These are phyloP conservation scores for Calonectria hawksworthii DNA, from an alignment of 2,329 filamentous ascomycete genomes.

Conservation along the genomic window DNA sequence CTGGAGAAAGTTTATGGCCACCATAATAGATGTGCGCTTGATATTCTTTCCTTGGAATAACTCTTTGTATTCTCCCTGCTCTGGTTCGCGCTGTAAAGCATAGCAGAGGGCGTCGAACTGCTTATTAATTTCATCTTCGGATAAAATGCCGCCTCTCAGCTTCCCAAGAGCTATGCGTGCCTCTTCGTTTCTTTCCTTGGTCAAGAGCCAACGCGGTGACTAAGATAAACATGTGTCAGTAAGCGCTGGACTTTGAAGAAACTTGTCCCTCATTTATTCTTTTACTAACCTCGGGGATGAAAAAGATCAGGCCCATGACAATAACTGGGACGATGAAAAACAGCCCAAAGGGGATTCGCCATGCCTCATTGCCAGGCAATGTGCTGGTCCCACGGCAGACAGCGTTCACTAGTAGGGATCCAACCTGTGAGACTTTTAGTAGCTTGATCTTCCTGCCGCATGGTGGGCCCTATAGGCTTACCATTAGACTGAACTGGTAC, in stretches of 20 bases:
- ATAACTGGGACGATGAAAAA: conserved; percentile 23
- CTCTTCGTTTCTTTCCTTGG: conserved; percentile 22
- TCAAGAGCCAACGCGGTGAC: conserved; percentile 33
- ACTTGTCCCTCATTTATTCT: neutral
- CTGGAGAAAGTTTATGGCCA: conserved; percentile 30
- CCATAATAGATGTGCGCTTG: conserved; percentile 27
- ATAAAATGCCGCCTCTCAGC: neutral
- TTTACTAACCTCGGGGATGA: conserved; percentile 22
- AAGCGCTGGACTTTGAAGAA: neutral
- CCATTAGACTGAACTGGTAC: conserved; percentile 45
- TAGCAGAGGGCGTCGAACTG: neutral
- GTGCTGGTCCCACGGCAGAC: conserved; percentile 21
- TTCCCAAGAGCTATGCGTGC: conserved; percentile 13
- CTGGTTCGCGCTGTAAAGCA: neutral
- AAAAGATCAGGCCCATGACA: conserved; percentile 5
- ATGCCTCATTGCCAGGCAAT: neutral
- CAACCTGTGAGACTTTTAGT: neutral
- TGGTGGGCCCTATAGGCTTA: neutral
- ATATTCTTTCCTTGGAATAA: conserved; percentile 21
- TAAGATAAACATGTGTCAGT: neutral
- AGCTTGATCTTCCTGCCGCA: too few relatives aligned
- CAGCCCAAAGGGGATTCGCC: conserved; percentile 18
- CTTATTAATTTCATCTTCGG: neutral
- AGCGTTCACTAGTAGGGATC: conserved; percentile 8
- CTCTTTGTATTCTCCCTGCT: conserved; percentile 19